A percentile compares a stretch with the other conserved stretches of the same genome.
phyloP scores from a whole-genome alignment of 106 monocot genomes.

The Dendrobium nobile region DNA sequence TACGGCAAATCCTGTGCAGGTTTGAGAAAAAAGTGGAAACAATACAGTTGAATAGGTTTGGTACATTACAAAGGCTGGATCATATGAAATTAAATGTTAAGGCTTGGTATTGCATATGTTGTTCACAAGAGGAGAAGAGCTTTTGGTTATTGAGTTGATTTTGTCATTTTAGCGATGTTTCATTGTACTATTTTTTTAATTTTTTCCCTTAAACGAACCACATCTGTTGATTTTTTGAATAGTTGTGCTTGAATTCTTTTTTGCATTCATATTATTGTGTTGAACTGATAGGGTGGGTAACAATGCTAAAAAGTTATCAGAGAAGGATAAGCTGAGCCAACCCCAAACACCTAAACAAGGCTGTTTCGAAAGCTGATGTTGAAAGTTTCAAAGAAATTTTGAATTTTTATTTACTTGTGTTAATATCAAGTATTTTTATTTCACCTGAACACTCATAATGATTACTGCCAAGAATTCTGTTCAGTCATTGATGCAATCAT shows the following conservation, averaged over 20 bases:
- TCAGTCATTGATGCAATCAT: neutral
- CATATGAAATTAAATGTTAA: constrained; percentile 90
- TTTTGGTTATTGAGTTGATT: neutral
- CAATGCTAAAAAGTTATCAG: neutral
- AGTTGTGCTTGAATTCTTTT: neutral
- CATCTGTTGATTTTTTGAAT: neutral
- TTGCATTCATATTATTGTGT: neutral
- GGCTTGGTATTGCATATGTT: neutral
- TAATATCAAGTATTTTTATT: neutral
- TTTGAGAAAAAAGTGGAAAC: constrained; percentile 98
- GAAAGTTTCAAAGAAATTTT: too few relatives aligned
- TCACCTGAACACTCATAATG: neutral
- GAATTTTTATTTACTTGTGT: too few relatives aligned
- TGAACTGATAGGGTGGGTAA: neutral
- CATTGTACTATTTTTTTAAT: neutral
- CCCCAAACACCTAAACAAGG: too few relatives aligned
- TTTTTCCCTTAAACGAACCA: neutral
- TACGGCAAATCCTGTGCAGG: constrained; percentile 31
- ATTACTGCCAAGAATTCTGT: neutral
- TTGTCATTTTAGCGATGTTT: neutral
- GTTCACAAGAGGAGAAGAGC: neutral
- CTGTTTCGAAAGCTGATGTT: too few relatives aligned
- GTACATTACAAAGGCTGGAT: constrained; percentile 93
- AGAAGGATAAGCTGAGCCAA: neutral
- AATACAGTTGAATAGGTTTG: constrained; percentile 99